Evolutionary conservation across 208 protist genomes (phyloP).

Genomic region (Leishmania amazonensis): DNA sequence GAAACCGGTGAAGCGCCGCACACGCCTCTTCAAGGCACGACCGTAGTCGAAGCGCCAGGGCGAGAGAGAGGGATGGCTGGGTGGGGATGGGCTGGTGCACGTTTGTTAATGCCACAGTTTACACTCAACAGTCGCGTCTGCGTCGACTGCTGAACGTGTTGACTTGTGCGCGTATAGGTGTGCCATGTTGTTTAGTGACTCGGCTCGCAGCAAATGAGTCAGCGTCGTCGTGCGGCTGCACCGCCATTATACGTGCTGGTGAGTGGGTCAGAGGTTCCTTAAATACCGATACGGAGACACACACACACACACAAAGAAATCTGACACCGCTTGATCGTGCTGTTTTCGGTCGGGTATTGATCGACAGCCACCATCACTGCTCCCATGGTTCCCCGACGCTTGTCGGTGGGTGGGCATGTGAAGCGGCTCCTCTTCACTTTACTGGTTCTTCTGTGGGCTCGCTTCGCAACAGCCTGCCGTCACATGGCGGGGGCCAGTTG

Average conservation of each 20-base stretch:
- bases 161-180: not conserved
- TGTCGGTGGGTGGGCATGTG: not conserved
- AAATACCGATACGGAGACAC: not conserved
- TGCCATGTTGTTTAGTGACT: not conserved
- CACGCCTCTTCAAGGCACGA: slow-evolving; percentile 62
- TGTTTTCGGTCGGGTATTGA: not conserved
- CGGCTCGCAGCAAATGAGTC: not conserved
- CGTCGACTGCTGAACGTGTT: not conserved
- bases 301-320: not conserved
- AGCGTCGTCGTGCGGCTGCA: not conserved
- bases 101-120: not conserved
- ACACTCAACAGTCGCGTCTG: not conserved
- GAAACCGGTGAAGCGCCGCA: slow-evolving; percentile 60
- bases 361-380: not conserved
- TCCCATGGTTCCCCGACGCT: not conserved
- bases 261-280: not conserved
- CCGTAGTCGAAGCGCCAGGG: not conserved
- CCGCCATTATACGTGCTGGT: not conserved
- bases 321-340: not conserved
- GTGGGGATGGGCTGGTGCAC: not conserved
- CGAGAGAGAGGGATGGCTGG: not conserved
- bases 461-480: not conserved
- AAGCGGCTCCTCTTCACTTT: not conserved
- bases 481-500: not conserved
- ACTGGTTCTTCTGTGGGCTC: not conserved